Evolutionary conservation across 139 green algal genomes (phyloP).

Genomic region (Asterochloris erici): DNA sequence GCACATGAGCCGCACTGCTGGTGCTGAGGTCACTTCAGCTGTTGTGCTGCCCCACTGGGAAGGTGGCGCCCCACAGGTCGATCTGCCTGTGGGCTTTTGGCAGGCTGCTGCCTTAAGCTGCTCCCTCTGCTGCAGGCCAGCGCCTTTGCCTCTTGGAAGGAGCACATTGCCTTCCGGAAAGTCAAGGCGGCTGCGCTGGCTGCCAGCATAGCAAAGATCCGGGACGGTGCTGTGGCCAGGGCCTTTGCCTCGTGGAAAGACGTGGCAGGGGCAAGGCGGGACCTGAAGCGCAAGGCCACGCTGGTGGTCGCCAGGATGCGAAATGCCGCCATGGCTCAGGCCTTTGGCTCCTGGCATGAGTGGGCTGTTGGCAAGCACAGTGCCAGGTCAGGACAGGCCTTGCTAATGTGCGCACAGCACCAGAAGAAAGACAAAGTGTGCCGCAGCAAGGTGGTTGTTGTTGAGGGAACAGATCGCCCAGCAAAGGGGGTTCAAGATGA

Average conservation of each 20-base stretch:
- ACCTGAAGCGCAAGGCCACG: not conserved
- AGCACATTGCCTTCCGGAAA: not conserved
- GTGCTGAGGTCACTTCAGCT: not conserved
- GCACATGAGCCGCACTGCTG: not conserved
- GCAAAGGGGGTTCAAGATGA: too few species aligned
- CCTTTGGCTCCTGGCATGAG: constrained; percentile 14
- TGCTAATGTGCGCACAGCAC: not conserved
- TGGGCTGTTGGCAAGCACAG: constrained; percentile 8
- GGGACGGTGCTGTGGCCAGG: not conserved
- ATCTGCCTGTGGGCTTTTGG: not conserved
- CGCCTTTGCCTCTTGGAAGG: constrained; percentile 11
- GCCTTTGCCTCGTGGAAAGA: constrained; percentile 10
- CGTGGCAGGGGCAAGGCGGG: not conserved
- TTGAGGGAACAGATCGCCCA: too few species aligned
- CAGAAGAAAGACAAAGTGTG: not conserved
- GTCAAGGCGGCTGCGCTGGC: constrained; percentile 1
- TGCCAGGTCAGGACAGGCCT: not conserved
- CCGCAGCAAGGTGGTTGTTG: too few species aligned
- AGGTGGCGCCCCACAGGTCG: not conserved
- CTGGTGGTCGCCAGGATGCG: not conserved
- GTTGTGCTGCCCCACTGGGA: not conserved
- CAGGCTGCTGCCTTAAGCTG: not conserved
- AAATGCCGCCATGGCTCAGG: not conserved
- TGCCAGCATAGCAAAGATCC: not conserved
- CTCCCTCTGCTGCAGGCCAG: not conserved